Percentiles rank a stretch among this genome's conserved stretches.
phyloP scores from a whole-genome alignment of 306 rosid genomes.

The Leucaena leucocephala region DNA sequence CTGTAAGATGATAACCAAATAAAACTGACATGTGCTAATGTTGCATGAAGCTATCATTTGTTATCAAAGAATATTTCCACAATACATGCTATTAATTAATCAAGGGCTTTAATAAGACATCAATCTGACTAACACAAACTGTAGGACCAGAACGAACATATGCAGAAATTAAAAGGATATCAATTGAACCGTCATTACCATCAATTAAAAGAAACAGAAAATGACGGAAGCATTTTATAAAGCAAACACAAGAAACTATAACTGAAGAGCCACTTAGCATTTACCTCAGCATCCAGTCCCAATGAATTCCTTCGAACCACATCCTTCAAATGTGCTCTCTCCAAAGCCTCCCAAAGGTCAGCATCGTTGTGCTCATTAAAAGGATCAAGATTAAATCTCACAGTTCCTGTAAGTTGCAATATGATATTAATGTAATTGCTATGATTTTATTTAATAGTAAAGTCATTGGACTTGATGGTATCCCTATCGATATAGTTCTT shows the following conservation, averaged over 20 bases:
- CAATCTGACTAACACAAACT: background rate
- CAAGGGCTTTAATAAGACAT: constrained; percentile 15
- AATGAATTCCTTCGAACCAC: constrained; percentile 73
- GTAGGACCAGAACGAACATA: constrained; percentile 3
- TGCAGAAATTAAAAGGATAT: constrained; percentile 5
- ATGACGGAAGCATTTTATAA: background rate
- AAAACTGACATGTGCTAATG: background rate
- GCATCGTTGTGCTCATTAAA: constrained; percentile 82
- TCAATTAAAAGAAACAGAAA: constrained; percentile 5
- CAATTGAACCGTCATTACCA: constrained; percentile 8
- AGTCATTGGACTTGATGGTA: no score
- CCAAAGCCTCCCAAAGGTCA: constrained; percentile 95
- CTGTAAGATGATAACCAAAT: background rate
- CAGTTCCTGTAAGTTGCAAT: constrained; percentile 60
- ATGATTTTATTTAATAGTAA: constrained; percentile 5
- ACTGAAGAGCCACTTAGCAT: constrained; percentile 18
- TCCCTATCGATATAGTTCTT: no score
- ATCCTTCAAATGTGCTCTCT: constrained; percentile 90
- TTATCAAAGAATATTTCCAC: background rate
- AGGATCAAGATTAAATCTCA: constrained; percentile 91
- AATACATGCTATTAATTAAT: background rate
- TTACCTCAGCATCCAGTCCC: constrained; percentile 91
- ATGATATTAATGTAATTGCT: constrained; percentile 17
- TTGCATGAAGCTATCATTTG: background rate
- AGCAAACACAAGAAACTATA: constrained; percentile 9